These are phyloP conservation scores for Myriosclerotinia curreyana DNA, from an alignment of 2,329 filamentous ascomycete species.

Conservation along the genomic window DNA sequence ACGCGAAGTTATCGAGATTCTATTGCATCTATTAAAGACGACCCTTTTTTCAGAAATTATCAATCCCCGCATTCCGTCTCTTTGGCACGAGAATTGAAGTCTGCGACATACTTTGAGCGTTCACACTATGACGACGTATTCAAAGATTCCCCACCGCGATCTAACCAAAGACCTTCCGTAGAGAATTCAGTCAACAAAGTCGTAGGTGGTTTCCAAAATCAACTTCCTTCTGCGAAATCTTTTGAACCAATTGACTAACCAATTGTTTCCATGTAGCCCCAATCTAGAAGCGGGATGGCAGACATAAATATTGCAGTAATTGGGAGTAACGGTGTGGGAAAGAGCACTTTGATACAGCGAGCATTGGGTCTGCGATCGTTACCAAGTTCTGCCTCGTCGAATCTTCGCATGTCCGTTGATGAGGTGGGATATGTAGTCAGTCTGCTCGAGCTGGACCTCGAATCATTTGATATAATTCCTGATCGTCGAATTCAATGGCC, in stretches of 20 bases:
- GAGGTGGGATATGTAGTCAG: constrained; percentile 57
- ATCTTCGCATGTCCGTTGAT: constrained; percentile 57
- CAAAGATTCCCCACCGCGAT: constrained; percentile 25
- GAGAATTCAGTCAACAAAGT: constrained; percentile 32
- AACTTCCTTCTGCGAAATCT: neutral
- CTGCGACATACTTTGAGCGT: constrained; percentile 31
- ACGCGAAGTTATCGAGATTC: constrained; percentile 46
- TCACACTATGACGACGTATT: constrained; percentile 25
- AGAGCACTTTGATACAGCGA: constrained; percentile 65
- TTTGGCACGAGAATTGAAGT: constrained; percentile 38
- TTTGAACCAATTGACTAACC: neutral
- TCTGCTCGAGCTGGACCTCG: constrained; percentile 63
- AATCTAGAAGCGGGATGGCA: constrained; percentile 42
- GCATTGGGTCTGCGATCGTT: constrained; percentile 55
- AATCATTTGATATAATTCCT: constrained; percentile 60
- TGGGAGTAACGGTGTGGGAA: constrained; percentile 63
- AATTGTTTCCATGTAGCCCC: constrained; percentile 29
- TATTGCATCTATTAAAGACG: constrained; percentile 53
- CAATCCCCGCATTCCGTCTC: constrained; percentile 41
- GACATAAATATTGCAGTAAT: constrained; percentile 64
- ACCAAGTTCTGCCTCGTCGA: constrained; percentile 54
- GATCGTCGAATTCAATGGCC: constrained; percentile 62
- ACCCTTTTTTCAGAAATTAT: constrained; percentile 53
- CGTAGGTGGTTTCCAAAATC: constrained; percentile 27
- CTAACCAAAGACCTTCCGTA: constrained; percentile 24